Evolutionary conservation across 768 basidiomycete genomes (phyloP).

Genomic region (Hemileccinum rubropunctum): DNA sequence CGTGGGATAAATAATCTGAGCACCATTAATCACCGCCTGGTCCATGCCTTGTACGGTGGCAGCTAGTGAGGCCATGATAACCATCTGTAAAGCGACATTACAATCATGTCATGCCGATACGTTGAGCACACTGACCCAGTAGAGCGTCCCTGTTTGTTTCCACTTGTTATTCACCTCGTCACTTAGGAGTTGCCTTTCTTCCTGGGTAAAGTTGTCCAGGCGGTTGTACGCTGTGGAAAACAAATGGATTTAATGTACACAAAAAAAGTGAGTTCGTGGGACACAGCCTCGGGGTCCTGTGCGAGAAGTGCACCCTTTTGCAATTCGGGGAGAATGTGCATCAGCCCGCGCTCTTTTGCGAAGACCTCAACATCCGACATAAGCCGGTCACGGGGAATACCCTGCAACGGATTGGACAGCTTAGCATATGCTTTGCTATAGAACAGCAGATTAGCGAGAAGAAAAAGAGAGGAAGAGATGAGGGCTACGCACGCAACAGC

Average conservation of each 20-base stretch:
- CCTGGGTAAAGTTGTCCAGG: slow-evolving; percentile 40
- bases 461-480: too few relatives aligned
- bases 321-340: slow-evolving; percentile 46
- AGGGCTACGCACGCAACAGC: slow-evolving; percentile 15
- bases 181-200: slow-evolving; percentile 42
- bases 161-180: slow-evolving; percentile 48
- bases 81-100: slow-evolving; percentile 47
- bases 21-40: slow-evolving; percentile 46
- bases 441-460: not conserved
- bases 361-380: slow-evolving; percentile 61
- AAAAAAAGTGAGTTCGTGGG: slow-evolving; percentile 33
- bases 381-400: slow-evolving; percentile 59
- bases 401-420: slow-evolving; percentile 56
- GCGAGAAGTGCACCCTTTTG: slow-evolving; percentile 74
- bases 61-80: slow-evolving; percentile 63
- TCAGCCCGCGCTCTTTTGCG: slow-evolving; percentile 39
- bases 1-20: slow-evolving; percentile 44
- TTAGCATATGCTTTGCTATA: slow-evolving; percentile 38
- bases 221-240: slow-evolving; percentile 35
- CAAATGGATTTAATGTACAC: slow-evolving; percentile 33
- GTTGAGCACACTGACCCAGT: slow-evolving; percentile 30
- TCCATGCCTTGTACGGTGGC: slow-evolving; percentile 72
- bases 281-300: slow-evolving; percentile 54
- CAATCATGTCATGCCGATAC: not conserved
- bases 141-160: slow-evolving; percentile 46